A percentile compares a stretch with the other conserved stretches of the same genome.
Evolutionary conservation across 2,329 filamentous ascomycete genomes (phyloP).

Genomic region (Cordyceps tenuipes): DNA sequence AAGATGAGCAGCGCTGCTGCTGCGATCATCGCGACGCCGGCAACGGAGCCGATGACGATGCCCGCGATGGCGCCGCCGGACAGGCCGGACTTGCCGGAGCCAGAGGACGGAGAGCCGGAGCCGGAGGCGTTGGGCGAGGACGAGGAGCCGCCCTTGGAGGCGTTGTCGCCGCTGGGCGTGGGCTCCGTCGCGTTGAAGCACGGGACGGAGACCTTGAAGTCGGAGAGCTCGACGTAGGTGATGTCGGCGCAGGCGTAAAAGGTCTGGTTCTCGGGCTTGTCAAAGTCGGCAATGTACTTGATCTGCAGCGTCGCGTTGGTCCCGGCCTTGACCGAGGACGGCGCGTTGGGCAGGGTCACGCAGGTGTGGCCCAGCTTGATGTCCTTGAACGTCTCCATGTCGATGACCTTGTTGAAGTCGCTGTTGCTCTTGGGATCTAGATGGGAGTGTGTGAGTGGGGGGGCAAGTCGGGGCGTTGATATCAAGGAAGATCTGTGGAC

Average conservation of each 20-base stretch:
- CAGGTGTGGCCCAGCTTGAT: slow-evolving; percentile 40
- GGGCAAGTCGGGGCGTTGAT: background rate
- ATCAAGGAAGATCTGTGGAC: slow-evolving; percentile 1
- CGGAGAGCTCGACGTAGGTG: slow-evolving; percentile 28
- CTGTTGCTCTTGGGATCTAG: slow-evolving; percentile 30
- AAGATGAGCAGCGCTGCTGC: slow-evolving; percentile 50
- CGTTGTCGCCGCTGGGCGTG: slow-evolving; percentile 16
- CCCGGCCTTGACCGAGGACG: slow-evolving; percentile 28
- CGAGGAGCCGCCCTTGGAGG: slow-evolving; percentile 13
- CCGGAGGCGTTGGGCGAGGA: slow-evolving; percentile 1
- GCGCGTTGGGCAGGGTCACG: slow-evolving; percentile 28
- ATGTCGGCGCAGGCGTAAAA: slow-evolving; percentile 45
- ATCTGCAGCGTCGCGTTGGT: slow-evolving; percentile 41
- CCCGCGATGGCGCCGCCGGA: slow-evolving; percentile 66
- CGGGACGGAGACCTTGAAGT: slow-evolving; percentile 26
- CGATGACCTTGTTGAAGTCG: slow-evolving; percentile 33
- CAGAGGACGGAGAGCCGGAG: background rate
- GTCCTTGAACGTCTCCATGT: slow-evolving; percentile 26
- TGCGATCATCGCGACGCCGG: slow-evolving; percentile 53
- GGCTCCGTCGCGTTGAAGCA: slow-evolving; percentile 38
- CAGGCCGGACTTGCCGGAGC: slow-evolving; percentile 30
- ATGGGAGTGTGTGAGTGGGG: too few relatives aligned
- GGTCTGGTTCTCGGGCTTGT: slow-evolving; percentile 33
- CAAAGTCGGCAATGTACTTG: slow-evolving; percentile 37
- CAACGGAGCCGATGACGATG: slow-evolving; percentile 61